A percentile compares a stretch with the other conserved stretches of the same genome.
These are phyloP conservation scores for Vitis hybrid DNA, from an alignment of 177 flowering plant genomes.

Conservation along the genomic window DNA sequence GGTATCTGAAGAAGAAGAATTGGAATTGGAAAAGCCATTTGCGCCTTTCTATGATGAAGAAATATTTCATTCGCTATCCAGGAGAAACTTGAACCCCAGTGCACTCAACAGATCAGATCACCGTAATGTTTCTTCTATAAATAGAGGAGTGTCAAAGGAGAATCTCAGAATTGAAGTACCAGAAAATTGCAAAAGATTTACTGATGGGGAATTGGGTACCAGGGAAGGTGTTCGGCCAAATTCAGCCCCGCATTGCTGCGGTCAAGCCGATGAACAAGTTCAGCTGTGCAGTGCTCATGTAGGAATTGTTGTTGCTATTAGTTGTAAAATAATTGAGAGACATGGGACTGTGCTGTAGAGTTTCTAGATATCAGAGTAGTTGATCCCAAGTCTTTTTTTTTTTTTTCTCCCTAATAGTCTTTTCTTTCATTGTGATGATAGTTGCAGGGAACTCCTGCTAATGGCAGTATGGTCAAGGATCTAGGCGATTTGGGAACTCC, in stretches of 20 bases:
- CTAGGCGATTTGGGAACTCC: slow-evolving; percentile 68
- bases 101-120: not conserved
- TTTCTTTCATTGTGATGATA: not conserved
- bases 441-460: slow-evolving; percentile 29
- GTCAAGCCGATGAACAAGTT: slow-evolving; percentile 24
- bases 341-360: not conserved
- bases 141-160: slow-evolving; percentile 45
- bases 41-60: slow-evolving; percentile 27
- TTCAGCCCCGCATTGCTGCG: slow-evolving; percentile 20
- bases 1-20: slow-evolving; percentile 36
- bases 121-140: slow-evolving; percentile 25
- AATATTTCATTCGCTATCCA: slow-evolving; percentile 18
- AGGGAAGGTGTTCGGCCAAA: slow-evolving; percentile 19
- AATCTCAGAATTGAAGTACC: slow-evolving; percentile 57
- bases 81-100: slow-evolving; percentile 6
- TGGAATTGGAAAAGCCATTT: slow-evolving; percentile 23
- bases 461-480: slow-evolving; percentile 21
- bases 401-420: not conserved
- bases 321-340: not conserved
- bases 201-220: slow-evolving; percentile 33
- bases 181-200: slow-evolving; percentile 24
- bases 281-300: slow-evolving; percentile 25
- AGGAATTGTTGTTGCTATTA: slow-evolving; percentile 3
- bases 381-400: too few species aligned
- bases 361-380: not conserved